Conservation (phyloP, 2,329 filamentous ascomycete species). For the Clarireedia homoeocarpa region DNA sequence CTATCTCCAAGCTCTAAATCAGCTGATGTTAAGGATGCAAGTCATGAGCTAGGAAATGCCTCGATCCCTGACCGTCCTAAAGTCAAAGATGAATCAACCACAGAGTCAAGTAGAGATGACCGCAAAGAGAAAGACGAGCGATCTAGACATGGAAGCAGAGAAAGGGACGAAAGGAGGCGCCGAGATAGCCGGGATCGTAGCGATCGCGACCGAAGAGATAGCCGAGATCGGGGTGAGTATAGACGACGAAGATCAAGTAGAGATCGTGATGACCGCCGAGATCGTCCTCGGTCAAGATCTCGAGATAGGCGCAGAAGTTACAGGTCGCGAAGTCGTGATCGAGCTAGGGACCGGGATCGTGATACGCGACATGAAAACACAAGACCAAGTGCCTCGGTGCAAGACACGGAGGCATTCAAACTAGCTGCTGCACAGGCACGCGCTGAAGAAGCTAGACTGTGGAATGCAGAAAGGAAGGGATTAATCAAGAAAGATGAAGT, state of each 20-base stretch:
- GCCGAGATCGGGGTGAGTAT: conserved; percentile 23
- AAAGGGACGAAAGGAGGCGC: conserved; percentile 11
- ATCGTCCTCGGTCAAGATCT: conserved; percentile 13
- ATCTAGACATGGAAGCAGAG: conserved; percentile 5
- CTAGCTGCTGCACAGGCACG: conserved; percentile 55
- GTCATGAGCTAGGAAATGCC: conserved; percentile 11
- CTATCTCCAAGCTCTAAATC: conserved; percentile 5
- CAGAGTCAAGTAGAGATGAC: background rate
- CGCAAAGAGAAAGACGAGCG: conserved; percentile 12
- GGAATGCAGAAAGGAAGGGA: conserved; percentile 52
- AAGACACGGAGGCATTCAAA: conserved; percentile 36
- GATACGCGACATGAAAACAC: conserved; percentile 14
- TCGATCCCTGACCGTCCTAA: conserved; percentile 1
- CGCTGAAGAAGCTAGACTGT: conserved; percentile 54
- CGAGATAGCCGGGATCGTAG: conserved; percentile 13
- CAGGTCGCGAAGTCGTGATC: conserved; percentile 20
- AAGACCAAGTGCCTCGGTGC: conserved; percentile 7
- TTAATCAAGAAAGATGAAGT: conserved; percentile 26
- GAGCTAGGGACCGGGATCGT: conserved; percentile 15
- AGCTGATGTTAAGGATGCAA: conserved; percentile 10
- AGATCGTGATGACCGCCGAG: conserved; percentile 27
- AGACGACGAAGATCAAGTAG: conserved; percentile 19
- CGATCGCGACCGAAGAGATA: conserved; percentile 23
- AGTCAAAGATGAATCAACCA: background rate
- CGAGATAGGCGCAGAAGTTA: conserved; percentile 22